Evolutionary conservation across 179 eudicot genomes (phyloP), one percentile per base, ranked within the genome.

Genomic region (Nepenthes alata): DNA sequence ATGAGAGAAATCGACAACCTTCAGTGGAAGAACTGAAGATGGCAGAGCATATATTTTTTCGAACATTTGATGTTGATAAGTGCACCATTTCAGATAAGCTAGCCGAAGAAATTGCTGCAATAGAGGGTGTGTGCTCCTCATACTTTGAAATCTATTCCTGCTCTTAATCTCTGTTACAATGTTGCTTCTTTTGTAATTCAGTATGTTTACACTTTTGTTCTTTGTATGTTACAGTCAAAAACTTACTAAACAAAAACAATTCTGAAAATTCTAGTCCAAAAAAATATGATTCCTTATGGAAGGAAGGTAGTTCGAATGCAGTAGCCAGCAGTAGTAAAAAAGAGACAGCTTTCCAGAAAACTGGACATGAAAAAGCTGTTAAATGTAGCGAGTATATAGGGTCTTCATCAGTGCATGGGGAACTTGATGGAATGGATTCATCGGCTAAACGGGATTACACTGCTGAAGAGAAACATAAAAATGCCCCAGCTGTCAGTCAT

Each of bases 21-120:
- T 80, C 88, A 6, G 70, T 5, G 11, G 73, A 74, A 57, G 90
- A 89, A 72, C 69, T 84, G 65, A 59, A 72, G 65, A 55, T 63
- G 79, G 88, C 94, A 11, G 80, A 89, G 65, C 70, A 66, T 59
- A 62, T 89, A 58, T 89, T 86, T 73, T 84, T 72, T 67, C 96
- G 96, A 53, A 84, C 94, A 50, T 89, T 84, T 77, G 84, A 86
- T 74, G 96, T 86, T 58, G 75, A 61, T 16, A 70, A 63, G 35
- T 64, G 54, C 62, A 69, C 74, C 58, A 72, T 89, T 72, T 80
- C 80, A 2, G 90, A 78, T 58, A 67, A 44, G 67, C 74, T 86
- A 68, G 74, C 74, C 13, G 85, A 74, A 69, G 62, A 55, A 55
- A 76, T 86, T 55, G 81, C 80, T 35, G 60, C 61, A 45, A 53